Evolutionary conservation across 2,329 filamentous ascomycete genomes (phyloP).

Genomic region (Pseudocercospora crystallina): DNA sequence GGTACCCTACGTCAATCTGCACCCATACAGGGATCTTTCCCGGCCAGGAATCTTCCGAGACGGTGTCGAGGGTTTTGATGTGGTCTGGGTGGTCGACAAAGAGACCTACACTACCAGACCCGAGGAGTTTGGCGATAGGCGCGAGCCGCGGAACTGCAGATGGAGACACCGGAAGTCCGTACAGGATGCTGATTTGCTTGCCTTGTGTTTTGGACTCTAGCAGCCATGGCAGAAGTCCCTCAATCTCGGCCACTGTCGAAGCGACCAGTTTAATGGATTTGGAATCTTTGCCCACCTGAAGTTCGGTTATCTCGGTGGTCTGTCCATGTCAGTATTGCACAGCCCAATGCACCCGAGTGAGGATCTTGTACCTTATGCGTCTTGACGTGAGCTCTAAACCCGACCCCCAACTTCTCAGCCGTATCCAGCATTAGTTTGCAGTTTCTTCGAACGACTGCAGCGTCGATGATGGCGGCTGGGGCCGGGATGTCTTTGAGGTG

Average conservation of each 20-base stretch:
- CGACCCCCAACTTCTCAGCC: constrained; percentile 57
- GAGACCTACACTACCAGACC: constrained; percentile 58
- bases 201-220: constrained; percentile 55
- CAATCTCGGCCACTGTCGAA: constrained; percentile 73
- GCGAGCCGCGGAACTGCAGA: constrained; percentile 62
- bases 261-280: constrained; percentile 63
- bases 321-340: constrained; percentile 31
- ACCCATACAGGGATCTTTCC: constrained; percentile 60
- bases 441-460: constrained; percentile 64
- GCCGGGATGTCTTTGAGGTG: constrained; percentile 61
- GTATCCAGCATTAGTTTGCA: constrained; percentile 71
- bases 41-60: constrained; percentile 44
- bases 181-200: constrained; percentile 65
- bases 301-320: constrained; percentile 64
- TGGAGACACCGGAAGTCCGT: constrained; percentile 68
- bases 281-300: constrained; percentile 65
- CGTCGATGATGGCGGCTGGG: constrained; percentile 68
- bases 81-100: constrained; percentile 70
- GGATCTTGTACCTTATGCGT: constrained; percentile 68
- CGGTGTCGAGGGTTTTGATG: constrained; percentile 50
- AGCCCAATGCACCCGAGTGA: background rate
- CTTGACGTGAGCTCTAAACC: constrained; percentile 77
- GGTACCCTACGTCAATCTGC: constrained; percentile 73
- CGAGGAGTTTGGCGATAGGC: constrained; percentile 55
- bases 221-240: constrained; percentile 63